phyloP scores from a whole-genome alignment of 495 filamentous ascomycete species.

The Penicillium cataractarum region DNA sequence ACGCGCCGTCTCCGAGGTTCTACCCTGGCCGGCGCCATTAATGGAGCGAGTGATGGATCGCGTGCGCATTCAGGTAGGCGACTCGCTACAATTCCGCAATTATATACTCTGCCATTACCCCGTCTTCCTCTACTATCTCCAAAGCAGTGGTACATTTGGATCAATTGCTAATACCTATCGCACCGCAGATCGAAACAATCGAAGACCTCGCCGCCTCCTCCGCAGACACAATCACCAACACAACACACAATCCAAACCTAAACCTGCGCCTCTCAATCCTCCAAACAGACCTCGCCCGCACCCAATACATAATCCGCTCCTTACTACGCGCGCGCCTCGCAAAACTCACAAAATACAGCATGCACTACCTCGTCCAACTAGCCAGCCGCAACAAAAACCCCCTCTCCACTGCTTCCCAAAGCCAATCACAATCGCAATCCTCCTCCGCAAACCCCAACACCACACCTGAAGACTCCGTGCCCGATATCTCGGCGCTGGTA shows the following conservation, averaged over 20 bases:
- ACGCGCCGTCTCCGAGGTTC: constrained; percentile 81
- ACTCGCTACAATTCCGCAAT: background rate
- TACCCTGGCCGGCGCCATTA: constrained; percentile 65
- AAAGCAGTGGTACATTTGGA: no score
- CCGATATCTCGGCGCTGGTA: constrained; percentile 41
- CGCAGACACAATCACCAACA: constrained; percentile 40
- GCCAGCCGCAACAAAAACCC: constrained; percentile 64
- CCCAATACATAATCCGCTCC: constrained; percentile 87
- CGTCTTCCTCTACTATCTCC: no score
- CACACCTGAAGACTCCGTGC: constrained; percentile 43
- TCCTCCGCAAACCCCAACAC: constrained; percentile 11
- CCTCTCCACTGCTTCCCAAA: constrained; percentile 45
- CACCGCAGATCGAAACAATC: constrained; percentile 73
- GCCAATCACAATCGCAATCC: constrained; percentile 46
- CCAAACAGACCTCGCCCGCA: constrained; percentile 93
- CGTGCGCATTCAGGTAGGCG: constrained; percentile 65
- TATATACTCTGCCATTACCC: background rate
- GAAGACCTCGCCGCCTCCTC: constrained; percentile 68
- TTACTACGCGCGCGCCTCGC: constrained; percentile 82
- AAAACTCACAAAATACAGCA: constrained; percentile 60
- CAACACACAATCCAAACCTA: constrained; percentile 77
- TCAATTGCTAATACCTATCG: no score
- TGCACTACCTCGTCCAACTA: constrained; percentile 46
- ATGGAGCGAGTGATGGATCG: constrained; percentile 79
- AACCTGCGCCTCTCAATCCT: constrained; percentile 93